These are phyloP conservation scores for Misopates orontium DNA, from an alignment of 257 asterid species.

Conservation along the genomic window DNA sequence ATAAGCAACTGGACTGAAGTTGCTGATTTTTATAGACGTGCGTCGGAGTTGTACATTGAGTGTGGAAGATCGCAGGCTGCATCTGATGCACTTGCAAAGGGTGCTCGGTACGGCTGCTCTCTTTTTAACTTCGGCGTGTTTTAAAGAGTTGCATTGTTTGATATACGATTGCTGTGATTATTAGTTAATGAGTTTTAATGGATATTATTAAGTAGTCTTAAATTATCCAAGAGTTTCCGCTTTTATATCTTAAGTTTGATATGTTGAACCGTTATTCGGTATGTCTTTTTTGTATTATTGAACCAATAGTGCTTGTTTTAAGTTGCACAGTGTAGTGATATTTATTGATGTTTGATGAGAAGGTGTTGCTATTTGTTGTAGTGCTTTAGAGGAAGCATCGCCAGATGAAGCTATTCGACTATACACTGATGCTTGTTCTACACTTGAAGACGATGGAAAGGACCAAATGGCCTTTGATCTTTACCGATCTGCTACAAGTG, in stretches of 20 bases:
- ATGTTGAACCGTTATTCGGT: not conserved
- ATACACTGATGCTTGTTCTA: slow-evolving; percentile 73
- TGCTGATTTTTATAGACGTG: slow-evolving; percentile 81
- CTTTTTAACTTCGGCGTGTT: not conserved
- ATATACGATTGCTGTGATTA: not conserved
- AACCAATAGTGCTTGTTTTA: not conserved
- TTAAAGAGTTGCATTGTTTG: not conserved
- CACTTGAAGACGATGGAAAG: slow-evolving; percentile 94
- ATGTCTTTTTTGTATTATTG: not conserved
- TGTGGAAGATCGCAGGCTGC: slow-evolving; percentile 97
- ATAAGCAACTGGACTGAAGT: slow-evolving; percentile 83
- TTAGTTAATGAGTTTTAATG: not conserved
- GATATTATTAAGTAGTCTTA: no score
- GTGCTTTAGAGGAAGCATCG: slow-evolving; percentile 80
- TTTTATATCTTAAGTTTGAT: no score
- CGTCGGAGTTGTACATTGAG: slow-evolving; percentile 80
- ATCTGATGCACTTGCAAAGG: slow-evolving; percentile 96
- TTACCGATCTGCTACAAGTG: slow-evolving; percentile 79
- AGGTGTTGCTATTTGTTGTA: slow-evolving; percentile 31
- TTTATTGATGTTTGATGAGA: slow-evolving; percentile 24
- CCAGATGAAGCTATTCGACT: slow-evolving; percentile 90
- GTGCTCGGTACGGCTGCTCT: slow-evolving; percentile 73
- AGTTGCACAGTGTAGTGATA: not conserved
- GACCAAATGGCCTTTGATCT: slow-evolving; percentile 98
- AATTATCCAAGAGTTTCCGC: no score